phyloP scores from a whole-genome alignment of 192 early-diverging fungal genomes.

The Linnemannia schmuckeri region DNA sequence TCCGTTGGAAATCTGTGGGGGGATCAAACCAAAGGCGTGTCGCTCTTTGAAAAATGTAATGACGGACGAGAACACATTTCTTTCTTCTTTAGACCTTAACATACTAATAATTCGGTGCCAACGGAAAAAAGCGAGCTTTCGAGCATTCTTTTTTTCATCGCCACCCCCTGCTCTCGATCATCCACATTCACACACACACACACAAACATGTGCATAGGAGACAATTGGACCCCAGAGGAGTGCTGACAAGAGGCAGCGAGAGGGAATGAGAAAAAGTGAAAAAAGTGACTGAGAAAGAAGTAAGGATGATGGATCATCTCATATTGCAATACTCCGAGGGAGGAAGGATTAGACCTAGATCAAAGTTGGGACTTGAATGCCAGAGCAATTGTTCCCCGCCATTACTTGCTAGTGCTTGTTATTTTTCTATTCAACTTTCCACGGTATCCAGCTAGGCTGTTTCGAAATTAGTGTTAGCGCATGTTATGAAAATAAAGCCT shows the following conservation, averaged over 20 bases:
- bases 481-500: constrained; percentile 1
- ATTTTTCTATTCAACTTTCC: neutral
- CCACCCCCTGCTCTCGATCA: neutral
- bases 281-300: neutral
- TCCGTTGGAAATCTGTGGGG: neutral
- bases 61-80: neutral
- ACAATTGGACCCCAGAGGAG: neutral
- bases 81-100: neutral
- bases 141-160: neutral
- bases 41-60: neutral
- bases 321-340: neutral
- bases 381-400: neutral
- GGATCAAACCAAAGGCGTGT: neutral
- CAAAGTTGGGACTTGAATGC: neutral
- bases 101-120: no score
- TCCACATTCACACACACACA: neutral
- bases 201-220: neutral
- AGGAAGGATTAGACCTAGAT: neutral
- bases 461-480: neutral
- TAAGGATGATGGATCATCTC: neutral
- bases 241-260: neutral
- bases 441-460: neutral
- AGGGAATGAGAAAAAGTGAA: neutral
- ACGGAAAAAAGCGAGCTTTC: neutral
- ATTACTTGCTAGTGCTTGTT: neutral